phyloP scores from a whole-genome alignment of 2,329 filamentous ascomycete species.

The Cercospora berteroae region DNA sequence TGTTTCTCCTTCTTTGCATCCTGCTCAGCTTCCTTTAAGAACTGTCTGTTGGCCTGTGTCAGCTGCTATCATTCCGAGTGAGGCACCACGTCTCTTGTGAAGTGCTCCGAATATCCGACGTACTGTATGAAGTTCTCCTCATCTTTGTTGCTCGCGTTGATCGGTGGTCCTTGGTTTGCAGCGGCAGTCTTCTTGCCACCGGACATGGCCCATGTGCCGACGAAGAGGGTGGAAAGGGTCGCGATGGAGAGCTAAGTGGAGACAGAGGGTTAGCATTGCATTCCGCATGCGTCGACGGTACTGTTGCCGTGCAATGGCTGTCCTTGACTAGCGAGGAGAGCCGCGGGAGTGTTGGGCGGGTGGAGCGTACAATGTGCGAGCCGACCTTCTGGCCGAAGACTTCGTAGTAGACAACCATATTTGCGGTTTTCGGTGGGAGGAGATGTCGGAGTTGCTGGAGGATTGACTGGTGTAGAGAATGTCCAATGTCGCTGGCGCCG shows the following conservation, averaged over 20 bases:
- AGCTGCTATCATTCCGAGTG: neutral
- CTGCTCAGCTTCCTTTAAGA: conserved; percentile 26
- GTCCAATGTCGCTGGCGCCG: conserved; percentile 14
- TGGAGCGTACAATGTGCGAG: conserved; percentile 51
- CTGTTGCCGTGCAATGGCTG: neutral
- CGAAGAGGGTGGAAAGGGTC: conserved; percentile 53
- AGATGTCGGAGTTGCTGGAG: conserved; percentile 4
- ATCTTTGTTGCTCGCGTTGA: conserved; percentile 64
- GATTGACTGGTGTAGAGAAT: conserved; percentile 12
- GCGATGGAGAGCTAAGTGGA: conserved; percentile 58
- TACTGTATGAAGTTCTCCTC: conserved; percentile 70
- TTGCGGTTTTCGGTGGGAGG: conserved; percentile 20
- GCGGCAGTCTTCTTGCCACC: conserved; percentile 50
- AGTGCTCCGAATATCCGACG: conserved; percentile 30
- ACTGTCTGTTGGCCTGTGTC: conserved; percentile 21
- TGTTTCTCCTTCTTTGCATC: conserved; percentile 24
- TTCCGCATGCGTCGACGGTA: neutral
- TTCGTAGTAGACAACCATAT: conserved; percentile 54
- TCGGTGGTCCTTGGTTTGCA: conserved; percentile 53
- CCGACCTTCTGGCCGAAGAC: conserved; percentile 54
- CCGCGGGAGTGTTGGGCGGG: neutral
- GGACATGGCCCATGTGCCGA: conserved; percentile 45
- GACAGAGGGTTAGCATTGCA: neutral
- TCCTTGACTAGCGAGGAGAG: conserved; percentile 1
- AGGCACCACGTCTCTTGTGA: neutral